A percentile compares a stretch with the other conserved stretches of the same genome.
Evolutionary conservation across 116 monocot species (phyloP).

Genomic region (Zostera marina): DNA sequence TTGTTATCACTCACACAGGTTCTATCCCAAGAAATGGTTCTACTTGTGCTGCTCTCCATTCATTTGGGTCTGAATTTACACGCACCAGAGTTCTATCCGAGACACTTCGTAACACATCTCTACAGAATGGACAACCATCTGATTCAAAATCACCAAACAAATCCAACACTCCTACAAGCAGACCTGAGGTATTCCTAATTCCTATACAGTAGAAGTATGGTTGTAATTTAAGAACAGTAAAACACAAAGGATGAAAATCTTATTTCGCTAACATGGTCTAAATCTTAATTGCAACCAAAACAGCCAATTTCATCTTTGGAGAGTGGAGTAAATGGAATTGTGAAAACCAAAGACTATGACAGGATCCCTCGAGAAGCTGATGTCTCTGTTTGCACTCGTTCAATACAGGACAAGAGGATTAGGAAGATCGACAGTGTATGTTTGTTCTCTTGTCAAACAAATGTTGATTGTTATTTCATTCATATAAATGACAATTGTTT

Average conservation of each 20-base stretch:
- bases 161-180: constrained; percentile 57
- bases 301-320: constrained; percentile 75
- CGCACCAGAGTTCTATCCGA: constrained; percentile 48
- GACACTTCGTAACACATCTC: constrained; percentile 17
- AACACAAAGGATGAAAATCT: too few species aligned
- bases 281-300: background rate
- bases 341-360: constrained; percentile 4
- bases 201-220: too few species aligned
- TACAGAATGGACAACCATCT: constrained; percentile 14
- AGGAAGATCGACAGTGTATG: constrained; percentile 20
- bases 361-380: constrained; percentile 11
- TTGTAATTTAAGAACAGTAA: too few species aligned
- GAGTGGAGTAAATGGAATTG: constrained; percentile 54
- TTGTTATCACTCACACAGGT: constrained; percentile 8
- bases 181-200: constrained; percentile 19
- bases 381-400: constrained; percentile 12
- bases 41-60: constrained; percentile 65
- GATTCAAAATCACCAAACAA: constrained; percentile 11
- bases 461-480: background rate
- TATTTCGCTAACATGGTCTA: too few species aligned
- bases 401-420: constrained; percentile 43
- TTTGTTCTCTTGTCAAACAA: background rate
- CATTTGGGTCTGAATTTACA: constrained; percentile 90
- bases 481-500: background rate
- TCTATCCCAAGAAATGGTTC: constrained; percentile 37